Evolutionary conservation across 805 yeast species (phyloP), one percentile per base, ranked within the genome.

Genomic region (Wickerhamia fluorescens): DNA sequence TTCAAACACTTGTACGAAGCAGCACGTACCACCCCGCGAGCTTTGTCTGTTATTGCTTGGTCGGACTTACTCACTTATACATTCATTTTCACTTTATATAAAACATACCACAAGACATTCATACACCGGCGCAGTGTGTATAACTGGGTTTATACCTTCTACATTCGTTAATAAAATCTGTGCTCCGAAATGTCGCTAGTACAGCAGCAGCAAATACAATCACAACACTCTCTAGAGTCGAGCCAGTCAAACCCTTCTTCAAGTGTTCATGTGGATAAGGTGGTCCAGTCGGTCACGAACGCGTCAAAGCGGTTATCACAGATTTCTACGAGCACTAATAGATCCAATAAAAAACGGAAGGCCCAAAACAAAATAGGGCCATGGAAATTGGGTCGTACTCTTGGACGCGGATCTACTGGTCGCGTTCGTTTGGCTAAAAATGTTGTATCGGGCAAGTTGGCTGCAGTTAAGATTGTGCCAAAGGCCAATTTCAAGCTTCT

Each of bases 341-440:
- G 49, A 41, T 62, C 58, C 9, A 51, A 51, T 31, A 56, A 60
- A 53, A 72, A 46, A 55, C 64, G 67, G 25, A 53, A 60, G 34
- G 43, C 54, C 29, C 75, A 70, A 42, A 69, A 71, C 39, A 68
- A 75, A 42, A 78, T 92, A 25, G 98, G 98, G 2, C 96, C 98
- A 2, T 92, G 98, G 98, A 83, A 86, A 50, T 64, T 92, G 20
- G 97, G 97, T 16, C 72, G 89, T 41, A 92, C 98, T 2, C 63
- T 92, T 29, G 98, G 98, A 14, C 71, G 94, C 35, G 98, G 98
- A n/a, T 82, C 95, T 9, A 85, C 96, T 1, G 97, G 98, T 14
- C 72, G 96, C 37, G 98, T 92, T 11, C 66, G 95, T 35, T 67
- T 92, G 32, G 97, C 98, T 10, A 80, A 86, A 42, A 94, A 92